phyloP scores from a whole-genome alignment of 306 rosid genomes.

The Castanospermum australe region DNA sequence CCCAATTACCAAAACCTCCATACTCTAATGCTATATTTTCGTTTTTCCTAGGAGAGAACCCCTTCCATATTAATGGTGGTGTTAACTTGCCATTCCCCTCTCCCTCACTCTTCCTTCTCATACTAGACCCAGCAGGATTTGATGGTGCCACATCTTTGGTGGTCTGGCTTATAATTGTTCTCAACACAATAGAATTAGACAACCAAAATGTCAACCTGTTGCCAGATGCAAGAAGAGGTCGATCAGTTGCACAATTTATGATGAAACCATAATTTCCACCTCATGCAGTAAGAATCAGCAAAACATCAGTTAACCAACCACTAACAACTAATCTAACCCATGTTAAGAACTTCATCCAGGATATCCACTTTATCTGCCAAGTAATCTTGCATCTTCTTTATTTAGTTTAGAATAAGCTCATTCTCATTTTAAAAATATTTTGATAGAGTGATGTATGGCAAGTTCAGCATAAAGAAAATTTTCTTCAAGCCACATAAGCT shows the following conservation, averaged over 20 bases:
- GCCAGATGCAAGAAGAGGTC: constrained; percentile 23
- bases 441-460: not conserved
- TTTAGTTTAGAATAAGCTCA: not conserved
- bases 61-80: constrained; percentile 64
- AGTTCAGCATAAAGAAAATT: not conserved
- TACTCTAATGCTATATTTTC: constrained; percentile 35
- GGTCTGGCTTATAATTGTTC: constrained; percentile 72
- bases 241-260: constrained; percentile 19
- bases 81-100: constrained; percentile 44
- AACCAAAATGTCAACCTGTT: constrained; percentile 91
- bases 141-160: constrained; percentile 32
- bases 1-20: constrained; percentile 62
- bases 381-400: not conserved
- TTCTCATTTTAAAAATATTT: not conserved
- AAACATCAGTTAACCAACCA: constrained; percentile 22
- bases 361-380: constrained; percentile 1
- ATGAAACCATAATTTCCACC: constrained; percentile 12
- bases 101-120: constrained; percentile 50
- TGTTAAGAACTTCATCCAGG: constrained; percentile 15
- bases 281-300: constrained; percentile 26
- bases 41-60: constrained; percentile 49
- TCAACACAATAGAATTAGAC: constrained; percentile 77
- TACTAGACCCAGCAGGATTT: constrained; percentile 38
- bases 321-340: constrained; percentile 6
- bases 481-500: not conserved